Evolutionary conservation across 192 early-diverging fungal genomes (phyloP), one percentile per base, ranked within the genome.

Genomic region (Dissophora globulifera): DNA sequence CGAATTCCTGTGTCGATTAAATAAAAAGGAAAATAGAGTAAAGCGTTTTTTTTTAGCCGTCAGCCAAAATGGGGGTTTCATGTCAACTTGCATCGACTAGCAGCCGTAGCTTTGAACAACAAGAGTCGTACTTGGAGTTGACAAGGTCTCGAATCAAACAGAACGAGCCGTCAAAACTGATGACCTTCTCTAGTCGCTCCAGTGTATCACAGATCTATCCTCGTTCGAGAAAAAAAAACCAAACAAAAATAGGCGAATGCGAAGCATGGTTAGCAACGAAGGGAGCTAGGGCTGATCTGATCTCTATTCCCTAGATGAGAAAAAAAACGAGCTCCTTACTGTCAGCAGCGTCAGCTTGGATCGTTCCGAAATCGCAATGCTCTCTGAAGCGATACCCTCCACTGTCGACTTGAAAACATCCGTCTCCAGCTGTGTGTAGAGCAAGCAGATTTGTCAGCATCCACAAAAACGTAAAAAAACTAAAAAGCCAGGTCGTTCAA

Each of bases 281-380:
- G n/a, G n/a, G n/a, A n/a, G n/a, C n/a, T n/a, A n/a, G n/a, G n/a
- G n/a, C n/a, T n/a, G n/a, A n/a, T n/a, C n/a, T n/a, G n/a, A n/a
- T n/a, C n/a, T n/a, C n/a, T n/a, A n/a, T n/a, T n/a, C n/a, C n/a
- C n/a, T n/a, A n/a, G n/a, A n/a, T n/a, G n/a, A n/a, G n/a, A n/a
- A n/a, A n/a, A n/a, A n/a, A n/a, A n/a, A n/a, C n/a, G n/a, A n/a
- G n/a, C n/a, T n/a, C n/a, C 3, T 20, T 75, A 65, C 70, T 62
- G 59, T 67, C 33, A 54, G 15, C 0, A 76, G 40, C 0, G 72
- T 50, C 43, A 59, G 50, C 16, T 76, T 76, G 1, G 72, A 59
- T 31, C 58, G 56, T 13, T 76, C 72, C 3, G 72, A 56, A 38
- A 76, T 60, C 2, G 72, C 25, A 25, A 76, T 50, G n/a, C 51